Percentiles rank a stretch among this genome's conserved stretches.
phyloP scores from a whole-genome alignment of 148 eudicot species.

The Rhododendron ovatum region DNA sequence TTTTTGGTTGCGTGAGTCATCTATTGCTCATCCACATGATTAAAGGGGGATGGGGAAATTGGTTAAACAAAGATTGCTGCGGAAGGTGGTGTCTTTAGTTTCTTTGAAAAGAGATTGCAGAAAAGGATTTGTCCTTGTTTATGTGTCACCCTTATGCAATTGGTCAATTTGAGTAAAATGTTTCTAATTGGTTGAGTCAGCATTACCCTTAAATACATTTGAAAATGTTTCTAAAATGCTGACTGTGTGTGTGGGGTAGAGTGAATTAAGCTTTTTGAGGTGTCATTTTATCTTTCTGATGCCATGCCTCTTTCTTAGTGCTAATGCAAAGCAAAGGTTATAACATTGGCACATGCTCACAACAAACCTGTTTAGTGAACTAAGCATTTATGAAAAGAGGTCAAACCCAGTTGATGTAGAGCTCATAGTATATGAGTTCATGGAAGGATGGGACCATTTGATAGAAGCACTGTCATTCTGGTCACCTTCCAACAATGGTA shows the following conservation, averaged over 20 bases:
- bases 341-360: not conserved
- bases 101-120: not conserved
- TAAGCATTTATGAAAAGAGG: not conserved
- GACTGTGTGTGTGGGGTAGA: not conserved
- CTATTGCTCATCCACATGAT: constrained; percentile 15
- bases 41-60: not conserved
- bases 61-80: not conserved
- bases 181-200: not conserved
- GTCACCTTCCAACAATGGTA: not conserved
- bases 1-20: constrained; percentile 14
- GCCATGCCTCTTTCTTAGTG: not conserved
- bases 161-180: not conserved
- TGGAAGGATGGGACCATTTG: not conserved
- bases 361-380: not conserved
- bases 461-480: not conserved
- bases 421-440: not conserved
- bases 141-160: not conserved
- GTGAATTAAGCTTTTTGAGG: not conserved
- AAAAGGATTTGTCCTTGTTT: not conserved
- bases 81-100: not conserved
- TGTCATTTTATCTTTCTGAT: not conserved
- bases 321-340: not conserved
- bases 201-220: not conserved
- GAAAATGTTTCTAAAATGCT: not conserved
- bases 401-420: not conserved